Percentiles rank a stretch among this genome's conserved stretches.
Evolutionary conservation across 768 basidiomycete species (phyloP).

Genomic region (Piloderma croceum): DNA sequence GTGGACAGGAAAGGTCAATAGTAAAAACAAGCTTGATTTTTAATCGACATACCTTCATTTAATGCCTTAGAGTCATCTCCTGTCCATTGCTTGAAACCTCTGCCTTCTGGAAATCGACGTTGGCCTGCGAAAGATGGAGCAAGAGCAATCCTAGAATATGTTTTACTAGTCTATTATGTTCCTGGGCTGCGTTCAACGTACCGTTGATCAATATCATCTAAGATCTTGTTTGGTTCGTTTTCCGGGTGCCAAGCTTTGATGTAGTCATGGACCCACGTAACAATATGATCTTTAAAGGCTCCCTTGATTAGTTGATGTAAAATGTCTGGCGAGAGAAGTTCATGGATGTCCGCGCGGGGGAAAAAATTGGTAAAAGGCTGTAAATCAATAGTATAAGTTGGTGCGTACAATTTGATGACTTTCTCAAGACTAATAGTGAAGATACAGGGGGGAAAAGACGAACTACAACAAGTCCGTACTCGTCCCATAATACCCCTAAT

Average conservation of each 20-base stretch:
- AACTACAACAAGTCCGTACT: constrained; percentile 3
- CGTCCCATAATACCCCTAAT: constrained; percentile 26
- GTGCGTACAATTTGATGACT: neutral
- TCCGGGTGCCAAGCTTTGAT: constrained; percentile 15
- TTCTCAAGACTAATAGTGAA: neutral
- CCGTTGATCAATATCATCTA: constrained; percentile 33
- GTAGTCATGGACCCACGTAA: constrained; percentile 31
- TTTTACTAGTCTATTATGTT: constrained; percentile 1
- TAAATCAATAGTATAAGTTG: neutral
- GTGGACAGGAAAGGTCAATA: too few relatives aligned
- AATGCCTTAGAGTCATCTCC: constrained; percentile 23
- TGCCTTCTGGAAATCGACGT: constrained; percentile 12
- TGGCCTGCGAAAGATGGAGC: constrained; percentile 11
- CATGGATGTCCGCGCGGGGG: constrained; percentile 33
- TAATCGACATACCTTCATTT: constrained; percentile 27
- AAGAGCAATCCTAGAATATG: constrained; percentile 9
- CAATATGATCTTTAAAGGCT: constrained; percentile 37
- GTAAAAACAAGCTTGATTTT: too few relatives aligned
- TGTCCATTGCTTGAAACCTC: constrained; percentile 17
- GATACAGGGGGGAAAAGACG: neutral
- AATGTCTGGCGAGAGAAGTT: constrained; percentile 29
- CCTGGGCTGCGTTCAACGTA: constrained; percentile 17
- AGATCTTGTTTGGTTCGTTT: constrained; percentile 15
- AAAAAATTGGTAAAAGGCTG: constrained; percentile 30
- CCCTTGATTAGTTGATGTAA: constrained; percentile 40